phyloP scores from a whole-genome alignment of 2,329 filamentous ascomycete genomes.

The Fusarium torulosum region DNA sequence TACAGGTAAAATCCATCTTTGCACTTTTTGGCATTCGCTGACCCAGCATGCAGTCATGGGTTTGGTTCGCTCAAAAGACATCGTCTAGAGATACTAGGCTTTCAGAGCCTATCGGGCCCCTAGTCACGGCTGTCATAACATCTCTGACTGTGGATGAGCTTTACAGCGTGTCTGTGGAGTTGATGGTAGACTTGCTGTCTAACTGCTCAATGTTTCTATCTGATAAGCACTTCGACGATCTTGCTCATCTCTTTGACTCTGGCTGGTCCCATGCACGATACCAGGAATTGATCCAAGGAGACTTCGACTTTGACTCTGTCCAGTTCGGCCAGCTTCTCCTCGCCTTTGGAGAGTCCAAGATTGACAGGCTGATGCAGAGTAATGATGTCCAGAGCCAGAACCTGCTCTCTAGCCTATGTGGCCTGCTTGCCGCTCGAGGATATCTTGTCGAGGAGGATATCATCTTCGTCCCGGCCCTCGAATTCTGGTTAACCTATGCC shows the following conservation, averaged over 20 bases:
- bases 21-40: constrained; percentile 19
- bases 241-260: constrained; percentile 71
- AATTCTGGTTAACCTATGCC: constrained; percentile 85
- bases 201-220: constrained; percentile 75
- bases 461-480: constrained; percentile 78
- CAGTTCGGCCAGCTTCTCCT: constrained; percentile 76
- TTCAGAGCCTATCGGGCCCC: constrained; percentile 68
- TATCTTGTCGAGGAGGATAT: constrained; percentile 78
- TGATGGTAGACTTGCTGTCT: constrained; percentile 73
- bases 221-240: constrained; percentile 66
- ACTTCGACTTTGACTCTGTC: constrained; percentile 73
- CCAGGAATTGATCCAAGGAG: constrained; percentile 66
- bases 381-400: constrained; percentile 63
- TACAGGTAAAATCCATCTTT: constrained; percentile 59
- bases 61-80: constrained; percentile 77
- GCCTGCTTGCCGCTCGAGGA: constrained; percentile 74
- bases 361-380: constrained; percentile 69
- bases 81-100: constrained; percentile 69
- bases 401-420: constrained; percentile 70
- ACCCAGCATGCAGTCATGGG: constrained; percentile 70
- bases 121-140: constrained; percentile 71
- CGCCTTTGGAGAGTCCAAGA: constrained; percentile 75
- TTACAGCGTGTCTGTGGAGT: constrained; percentile 71
- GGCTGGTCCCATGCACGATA: constrained; percentile 70
- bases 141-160: constrained; percentile 70